Conservation (phyloP, 177 flowering plant species). For the Vitis hybrid region DNA sequence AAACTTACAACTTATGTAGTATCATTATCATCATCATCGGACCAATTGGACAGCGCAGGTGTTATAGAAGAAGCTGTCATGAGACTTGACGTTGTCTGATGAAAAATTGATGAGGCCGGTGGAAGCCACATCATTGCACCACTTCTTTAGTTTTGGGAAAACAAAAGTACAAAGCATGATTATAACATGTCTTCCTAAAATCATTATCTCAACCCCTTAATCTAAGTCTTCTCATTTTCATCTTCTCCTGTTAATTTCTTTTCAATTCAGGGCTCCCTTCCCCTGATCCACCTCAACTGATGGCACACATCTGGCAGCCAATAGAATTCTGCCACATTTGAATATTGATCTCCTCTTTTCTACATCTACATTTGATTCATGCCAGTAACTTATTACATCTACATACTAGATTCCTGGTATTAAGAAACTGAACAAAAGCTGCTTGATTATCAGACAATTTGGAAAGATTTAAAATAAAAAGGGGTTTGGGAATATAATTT, state of each 20-base stretch:
- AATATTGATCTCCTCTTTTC: neutral
- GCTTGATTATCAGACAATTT: neutral
- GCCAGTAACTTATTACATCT: neutral
- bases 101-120: neutral
- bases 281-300: neutral
- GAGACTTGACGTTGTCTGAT: neutral
- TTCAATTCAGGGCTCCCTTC: neutral
- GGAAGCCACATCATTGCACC: slow-evolving; percentile 5
- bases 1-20: too few species aligned
- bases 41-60: too few species aligned
- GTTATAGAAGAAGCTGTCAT: too few species aligned
- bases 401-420: neutral
- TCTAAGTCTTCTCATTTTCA: neutral
- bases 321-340: neutral
- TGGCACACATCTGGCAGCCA: neutral
- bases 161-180: slow-evolving; percentile 10
- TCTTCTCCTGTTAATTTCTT: neutral
- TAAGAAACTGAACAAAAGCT: neutral
- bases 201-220: slow-evolving; percentile 10
- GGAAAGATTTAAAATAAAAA: too few species aligned
- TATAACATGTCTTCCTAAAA: neutral
- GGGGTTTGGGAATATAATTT: neutral
- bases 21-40: too few species aligned
- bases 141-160: slow-evolving; percentile 4
- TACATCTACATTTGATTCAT: neutral